Evolutionary conservation across 1,139 yeast genomes (phyloP).

Genomic region (Taphrina flavorubra): DNA sequence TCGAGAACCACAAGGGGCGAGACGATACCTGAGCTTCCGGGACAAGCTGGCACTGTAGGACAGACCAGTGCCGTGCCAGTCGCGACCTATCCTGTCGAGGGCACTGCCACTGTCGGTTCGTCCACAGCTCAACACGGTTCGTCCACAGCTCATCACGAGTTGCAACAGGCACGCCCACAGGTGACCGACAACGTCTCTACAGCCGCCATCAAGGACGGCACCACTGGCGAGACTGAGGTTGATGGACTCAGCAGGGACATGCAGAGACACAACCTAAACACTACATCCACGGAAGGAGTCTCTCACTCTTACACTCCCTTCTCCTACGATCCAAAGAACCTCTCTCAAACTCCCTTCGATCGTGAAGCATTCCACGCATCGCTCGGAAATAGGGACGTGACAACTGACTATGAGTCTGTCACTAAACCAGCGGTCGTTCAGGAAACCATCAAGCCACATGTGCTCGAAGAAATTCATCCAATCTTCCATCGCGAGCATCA

Average conservation of each 20-base stretch:
- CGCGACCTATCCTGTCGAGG: slow-evolving; percentile 34
- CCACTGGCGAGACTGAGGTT: slow-evolving; percentile 3
- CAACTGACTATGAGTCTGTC: slow-evolving; percentile 22
- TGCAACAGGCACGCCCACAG: neutral
- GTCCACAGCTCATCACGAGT: neutral
- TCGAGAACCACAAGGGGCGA: neutral
- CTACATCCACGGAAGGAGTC: neutral
- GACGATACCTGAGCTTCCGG: slow-evolving; percentile 18
- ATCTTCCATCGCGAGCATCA: slow-evolving; percentile 37
- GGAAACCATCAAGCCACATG: slow-evolving; percentile 18
- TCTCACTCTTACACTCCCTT: neutral
- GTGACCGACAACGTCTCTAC: slow-evolving; percentile 21
- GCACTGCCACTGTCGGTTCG: slow-evolving; percentile 7
- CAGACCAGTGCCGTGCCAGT: slow-evolving; percentile 1
- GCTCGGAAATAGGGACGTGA: slow-evolving; percentile 23
- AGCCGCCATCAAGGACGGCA: slow-evolving; percentile 26
- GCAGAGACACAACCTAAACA: slow-evolving; percentile 1
- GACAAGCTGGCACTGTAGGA: neutral
- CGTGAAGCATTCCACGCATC: slow-evolving; percentile 15
- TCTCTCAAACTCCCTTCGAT: slow-evolving; percentile 32
- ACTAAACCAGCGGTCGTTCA: slow-evolving; percentile 32
- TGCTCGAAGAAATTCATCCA: slow-evolving; percentile 21
- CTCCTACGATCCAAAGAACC: slow-evolving; percentile 19
- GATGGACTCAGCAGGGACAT: slow-evolving; percentile 22
- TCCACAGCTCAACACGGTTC: neutral